Conservation (phyloP, 352 stramenopile species). For the Globisporangium emineosum region DNA sequence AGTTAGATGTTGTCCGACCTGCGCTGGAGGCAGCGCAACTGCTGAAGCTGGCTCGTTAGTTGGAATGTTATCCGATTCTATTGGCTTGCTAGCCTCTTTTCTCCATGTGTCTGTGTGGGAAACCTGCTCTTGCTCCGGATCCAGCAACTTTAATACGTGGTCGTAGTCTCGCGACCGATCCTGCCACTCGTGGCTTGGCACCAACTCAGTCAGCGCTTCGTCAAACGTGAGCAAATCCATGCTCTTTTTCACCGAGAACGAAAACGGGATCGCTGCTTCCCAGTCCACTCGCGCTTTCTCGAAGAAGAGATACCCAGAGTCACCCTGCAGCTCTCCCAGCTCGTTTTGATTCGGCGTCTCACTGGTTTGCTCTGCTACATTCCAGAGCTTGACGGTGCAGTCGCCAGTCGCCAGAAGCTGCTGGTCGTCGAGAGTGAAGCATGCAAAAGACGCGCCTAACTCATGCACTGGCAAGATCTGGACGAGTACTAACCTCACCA, state of each 20-base stretch:
- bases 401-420: slow-evolving; percentile 41
- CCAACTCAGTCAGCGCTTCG: slow-evolving; percentile 27
- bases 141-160: slow-evolving; percentile 15
- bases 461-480: slow-evolving; percentile 42
- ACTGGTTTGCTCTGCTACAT: slow-evolving; percentile 16
- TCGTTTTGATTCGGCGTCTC: background rate
- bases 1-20: background rate
- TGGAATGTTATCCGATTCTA: background rate
- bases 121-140: slow-evolving; percentile 1
- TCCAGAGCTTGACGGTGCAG: slow-evolving; percentile 48
- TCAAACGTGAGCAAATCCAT: slow-evolving; percentile 45
- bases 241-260: slow-evolving; percentile 32
- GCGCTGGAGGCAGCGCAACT: background rate
- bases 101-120: background rate
- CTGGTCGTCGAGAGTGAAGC: slow-evolving; percentile 38
- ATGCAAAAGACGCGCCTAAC: slow-evolving; percentile 25
- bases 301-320: too few relatives aligned
- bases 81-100: background rate
- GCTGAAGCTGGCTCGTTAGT: background rate
- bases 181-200: slow-evolving; percentile 49
- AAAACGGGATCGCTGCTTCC: slow-evolving; percentile 34
- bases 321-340: background rate
- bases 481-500: slow-evolving; percentile 23
- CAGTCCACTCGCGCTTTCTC: slow-evolving; percentile 25
- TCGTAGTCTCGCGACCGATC: slow-evolving; percentile 7